phyloP scores from a whole-genome alignment of 2,329 filamentous ascomycete genomes.

The Fusarium equiseti region DNA sequence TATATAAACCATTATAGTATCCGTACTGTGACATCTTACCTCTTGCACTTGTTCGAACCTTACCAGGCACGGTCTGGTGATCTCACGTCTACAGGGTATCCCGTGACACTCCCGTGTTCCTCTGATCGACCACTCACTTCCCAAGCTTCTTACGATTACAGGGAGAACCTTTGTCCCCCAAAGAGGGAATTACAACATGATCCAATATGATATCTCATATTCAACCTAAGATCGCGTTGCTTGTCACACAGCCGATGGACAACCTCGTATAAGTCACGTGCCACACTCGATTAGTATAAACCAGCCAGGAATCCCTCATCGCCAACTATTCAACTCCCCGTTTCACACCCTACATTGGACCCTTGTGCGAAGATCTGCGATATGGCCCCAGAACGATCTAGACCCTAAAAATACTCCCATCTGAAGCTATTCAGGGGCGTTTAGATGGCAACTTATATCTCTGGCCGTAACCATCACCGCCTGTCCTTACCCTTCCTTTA shows the following conservation, averaged over 20 bases:
- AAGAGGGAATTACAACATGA: too few species aligned
- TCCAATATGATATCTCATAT: neutral
- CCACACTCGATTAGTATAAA: neutral
- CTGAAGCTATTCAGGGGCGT: neutral
- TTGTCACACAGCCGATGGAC: neutral
- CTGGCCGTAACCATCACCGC: neutral
- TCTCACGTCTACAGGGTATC: neutral
- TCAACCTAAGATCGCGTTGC: neutral
- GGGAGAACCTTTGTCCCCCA: too few species aligned
- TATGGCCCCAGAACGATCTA: neutral
- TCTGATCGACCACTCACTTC: accelerated
- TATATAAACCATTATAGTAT: too few species aligned
- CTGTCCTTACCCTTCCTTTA: neutral
- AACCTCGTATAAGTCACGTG: neutral
- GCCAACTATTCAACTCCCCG: neutral
- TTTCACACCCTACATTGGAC: neutral
- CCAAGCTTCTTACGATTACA: accelerated
- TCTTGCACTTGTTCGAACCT: neutral
- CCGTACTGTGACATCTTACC: too few species aligned
- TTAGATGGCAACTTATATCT: neutral
- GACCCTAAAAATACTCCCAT: neutral
- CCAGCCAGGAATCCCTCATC: neutral
- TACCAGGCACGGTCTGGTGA: too few species aligned
- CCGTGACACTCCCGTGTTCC: too few species aligned
- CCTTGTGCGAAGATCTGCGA: neutral